phyloP scores from a whole-genome alignment of 495 filamentous ascomycete species.

The Talaromyces ruber region DNA sequence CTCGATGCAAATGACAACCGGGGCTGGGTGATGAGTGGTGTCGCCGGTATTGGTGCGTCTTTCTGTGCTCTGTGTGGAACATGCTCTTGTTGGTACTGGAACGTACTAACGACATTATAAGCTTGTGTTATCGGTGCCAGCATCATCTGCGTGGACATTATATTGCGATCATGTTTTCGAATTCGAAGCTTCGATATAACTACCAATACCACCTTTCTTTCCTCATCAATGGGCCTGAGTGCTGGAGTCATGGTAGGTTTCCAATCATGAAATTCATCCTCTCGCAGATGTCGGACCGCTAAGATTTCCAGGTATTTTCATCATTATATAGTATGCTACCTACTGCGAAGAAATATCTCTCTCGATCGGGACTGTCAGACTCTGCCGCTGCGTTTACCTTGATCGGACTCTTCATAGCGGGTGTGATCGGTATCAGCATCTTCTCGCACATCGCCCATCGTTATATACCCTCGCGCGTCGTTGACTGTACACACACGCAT shows the following conservation, averaged over 20 bases:
- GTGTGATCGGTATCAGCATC: conserved; percentile 76
- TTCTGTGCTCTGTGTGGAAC: neutral
- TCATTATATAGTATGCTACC: conserved; percentile 93
- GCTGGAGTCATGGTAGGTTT: conserved; percentile 90
- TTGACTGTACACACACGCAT: conserved; percentile 85
- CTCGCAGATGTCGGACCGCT: neutral
- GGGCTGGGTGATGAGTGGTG: conserved; percentile 85
- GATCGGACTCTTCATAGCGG: conserved; percentile 69
- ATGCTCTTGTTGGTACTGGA: neutral
- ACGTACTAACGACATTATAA: conserved; percentile 20
- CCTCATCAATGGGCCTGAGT: conserved; percentile 81
- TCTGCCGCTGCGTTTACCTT: conserved; percentile 60
- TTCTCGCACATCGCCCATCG: conserved; percentile 73
- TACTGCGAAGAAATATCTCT: conserved; percentile 67
- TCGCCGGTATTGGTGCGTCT: conserved; percentile 71
- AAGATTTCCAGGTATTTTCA: conserved; percentile 68
- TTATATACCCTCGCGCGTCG: conserved; percentile 84
- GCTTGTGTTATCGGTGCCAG: conserved; percentile 74
- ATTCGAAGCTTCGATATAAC: conserved; percentile 77
- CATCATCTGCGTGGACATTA: conserved; percentile 78
- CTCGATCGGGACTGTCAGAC: conserved; percentile 54
- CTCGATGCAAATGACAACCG: conserved; percentile 69
- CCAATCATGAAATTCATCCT: neutral
- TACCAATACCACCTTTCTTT: conserved; percentile 80
- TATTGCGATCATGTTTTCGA: conserved; percentile 62